Evolutionary conservation across 1,139 yeast genomes (phyloP).

Genomic region (Pichia sp.): DNA sequence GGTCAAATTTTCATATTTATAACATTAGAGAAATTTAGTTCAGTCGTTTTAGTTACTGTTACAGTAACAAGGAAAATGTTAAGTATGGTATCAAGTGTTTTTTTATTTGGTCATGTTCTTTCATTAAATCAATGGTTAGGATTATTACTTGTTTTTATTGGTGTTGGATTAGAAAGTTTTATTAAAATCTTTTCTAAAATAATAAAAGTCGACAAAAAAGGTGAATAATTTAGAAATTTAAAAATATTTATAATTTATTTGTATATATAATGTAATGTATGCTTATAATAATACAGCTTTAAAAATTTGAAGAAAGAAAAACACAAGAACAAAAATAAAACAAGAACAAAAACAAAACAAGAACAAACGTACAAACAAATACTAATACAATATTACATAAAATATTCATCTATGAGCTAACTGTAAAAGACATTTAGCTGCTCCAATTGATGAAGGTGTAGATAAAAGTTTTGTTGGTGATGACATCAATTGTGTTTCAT

Average conservation of each 20-base stretch:
- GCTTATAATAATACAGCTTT: too few relatives aligned
- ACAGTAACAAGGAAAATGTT: constrained; percentile 96
- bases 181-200: constrained; percentile 30
- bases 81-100: constrained; percentile 84
- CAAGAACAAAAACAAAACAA: too few relatives aligned
- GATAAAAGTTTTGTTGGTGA: constrained; percentile 33
- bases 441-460: constrained; percentile 45
- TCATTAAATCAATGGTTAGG: constrained; percentile 69
- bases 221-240: background rate
- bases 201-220: background rate
- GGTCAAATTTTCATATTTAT: constrained; percentile 91
- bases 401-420: constrained; percentile 30
- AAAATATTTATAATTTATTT: too few relatives aligned
- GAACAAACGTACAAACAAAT: background rate
- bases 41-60: constrained; percentile 79
- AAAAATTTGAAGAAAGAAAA: too few relatives aligned
- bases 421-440: constrained; percentile 41
- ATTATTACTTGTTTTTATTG: constrained; percentile 71
- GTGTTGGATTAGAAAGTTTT: constrained; percentile 65
- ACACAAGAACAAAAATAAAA: too few relatives aligned
- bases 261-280: too few relatives aligned
- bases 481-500: constrained; percentile 27
- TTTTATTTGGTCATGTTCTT: constrained; percentile 75
- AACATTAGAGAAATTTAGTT: constrained; percentile 78
- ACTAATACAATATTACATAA: background rate